Evolutionary conservation across 2,329 filamentous ascomycete species (phyloP), one percentile per base, ranked within the genome.

Genomic region (Fusarium zealandicum): DNA sequence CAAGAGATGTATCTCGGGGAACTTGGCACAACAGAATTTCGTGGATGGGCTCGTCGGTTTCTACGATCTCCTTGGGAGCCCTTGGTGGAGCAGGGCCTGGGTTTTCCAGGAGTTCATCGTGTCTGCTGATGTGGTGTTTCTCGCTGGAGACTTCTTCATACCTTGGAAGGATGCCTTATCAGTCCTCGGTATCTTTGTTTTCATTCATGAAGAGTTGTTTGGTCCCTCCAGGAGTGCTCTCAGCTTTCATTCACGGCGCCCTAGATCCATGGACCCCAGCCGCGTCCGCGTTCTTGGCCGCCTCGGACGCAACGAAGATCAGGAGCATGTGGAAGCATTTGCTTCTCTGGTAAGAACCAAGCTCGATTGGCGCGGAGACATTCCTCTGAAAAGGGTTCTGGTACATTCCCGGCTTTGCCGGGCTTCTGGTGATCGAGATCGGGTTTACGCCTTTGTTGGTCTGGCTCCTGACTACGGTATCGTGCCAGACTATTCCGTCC

Each of bases 21-120:
- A n/a, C n/a, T n/a, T n/a, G n/a, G n/a, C n/a, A n/a, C n/a, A 20
- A 6, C 20, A 20, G 20, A 20, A 20, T 20, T 44, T 44, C 14
- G 11, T 4, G 6, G 11, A 22, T 6, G 13, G 28, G 0, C 27
- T 14, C 31, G 6, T n/a, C 3, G 13, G 7, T 1, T 27, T 33
- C 1, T n/a, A 0, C 6, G 28, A 32, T 3, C 1, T 44, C 0
- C 5, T 16, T 3, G 1, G 6, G 1, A 57, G 52, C 1, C 30
- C 46, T 0, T 58, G 54, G 54, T 58, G 54, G 54, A n/a, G 5
- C 2, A 46, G 54, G 27, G 38, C 46, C 1, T 58, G 54, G 54
- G 38, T 58, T 1, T 46, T 46, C 6, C 54, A 58, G 7, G 54
- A 57, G 7, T 52, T 52, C 13, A 36, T 52, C 4, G 25, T 40